Conservation (phyloP, 257 asterid species). For the Fraxinus excelsior region DNA sequence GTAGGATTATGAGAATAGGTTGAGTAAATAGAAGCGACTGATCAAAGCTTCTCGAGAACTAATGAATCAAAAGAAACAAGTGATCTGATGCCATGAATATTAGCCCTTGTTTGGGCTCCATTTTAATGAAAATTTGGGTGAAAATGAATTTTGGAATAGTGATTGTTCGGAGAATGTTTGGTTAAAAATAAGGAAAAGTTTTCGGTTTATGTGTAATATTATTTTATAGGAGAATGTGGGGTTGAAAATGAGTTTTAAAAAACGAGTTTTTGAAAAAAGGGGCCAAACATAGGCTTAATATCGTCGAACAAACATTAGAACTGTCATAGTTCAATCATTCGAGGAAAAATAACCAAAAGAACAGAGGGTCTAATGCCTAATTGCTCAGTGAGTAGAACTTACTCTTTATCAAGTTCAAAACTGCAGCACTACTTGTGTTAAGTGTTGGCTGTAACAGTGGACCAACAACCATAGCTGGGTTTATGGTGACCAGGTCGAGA, state of each 20-base stretch:
- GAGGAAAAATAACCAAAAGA: not conserved
- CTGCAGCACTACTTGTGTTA: slow-evolving; percentile 64
- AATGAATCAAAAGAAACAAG: not conserved
- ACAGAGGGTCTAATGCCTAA: not conserved
- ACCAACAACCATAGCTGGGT: slow-evolving; percentile 79
- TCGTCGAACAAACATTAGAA: not conserved
- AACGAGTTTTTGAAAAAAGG: too few species aligned
- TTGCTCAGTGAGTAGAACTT: slow-evolving; percentile 4
- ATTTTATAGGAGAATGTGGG: too few species aligned
- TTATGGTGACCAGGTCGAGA: slow-evolving; percentile 65
- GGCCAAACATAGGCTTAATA: too few species aligned
- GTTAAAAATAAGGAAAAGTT: too few species aligned
- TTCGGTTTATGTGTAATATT: too few species aligned
- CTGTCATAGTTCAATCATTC: not conserved
- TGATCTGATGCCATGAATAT: not conserved
- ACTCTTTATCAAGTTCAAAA: slow-evolving; percentile 69
- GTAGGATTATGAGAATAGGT: not conserved
- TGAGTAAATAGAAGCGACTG: too few species aligned
- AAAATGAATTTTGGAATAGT: too few species aligned
- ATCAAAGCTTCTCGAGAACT: not conserved
- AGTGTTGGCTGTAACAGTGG: slow-evolving; percentile 79
- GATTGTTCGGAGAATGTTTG: too few species aligned
- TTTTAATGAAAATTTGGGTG: too few species aligned
- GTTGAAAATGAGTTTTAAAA: too few species aligned
- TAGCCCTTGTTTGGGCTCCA: too few species aligned